Evolutionary conservation across 2,329 filamentous ascomycete genomes (phyloP).

Genomic region (Colletotrichum gloeosporioides): DNA sequence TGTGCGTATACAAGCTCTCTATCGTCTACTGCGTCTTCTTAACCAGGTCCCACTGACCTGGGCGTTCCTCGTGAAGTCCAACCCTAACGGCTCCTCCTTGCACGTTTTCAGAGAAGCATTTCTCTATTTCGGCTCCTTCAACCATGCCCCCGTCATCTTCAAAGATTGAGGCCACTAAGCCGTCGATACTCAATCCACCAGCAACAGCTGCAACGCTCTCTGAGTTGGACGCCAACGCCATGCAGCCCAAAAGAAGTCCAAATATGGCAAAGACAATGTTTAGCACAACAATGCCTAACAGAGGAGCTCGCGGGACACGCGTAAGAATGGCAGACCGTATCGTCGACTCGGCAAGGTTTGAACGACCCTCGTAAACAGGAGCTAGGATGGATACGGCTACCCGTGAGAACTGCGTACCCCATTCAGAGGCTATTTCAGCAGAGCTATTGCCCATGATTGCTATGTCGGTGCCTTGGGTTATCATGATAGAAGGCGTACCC

Average conservation of each 20-base stretch:
- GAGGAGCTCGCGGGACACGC: not conserved
- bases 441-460: too few species aligned
- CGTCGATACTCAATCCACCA: not conserved
- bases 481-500: too few species aligned
- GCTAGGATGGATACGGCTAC: too few species aligned
- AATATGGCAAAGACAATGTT: not conserved
- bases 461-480: too few species aligned
- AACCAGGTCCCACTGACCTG: not conserved
- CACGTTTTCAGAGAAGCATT: not conserved
- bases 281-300: not conserved
- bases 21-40: not conserved
- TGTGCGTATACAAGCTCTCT: rapidly evolving
- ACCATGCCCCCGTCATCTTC: not conserved
- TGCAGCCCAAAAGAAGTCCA: not conserved
- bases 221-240: not conserved
- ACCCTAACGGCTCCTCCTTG: rapidly evolving
- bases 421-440: too few species aligned
- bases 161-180: not conserved
- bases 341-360: too few species aligned
- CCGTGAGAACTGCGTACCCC: too few species aligned
- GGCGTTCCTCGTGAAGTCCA: not conserved
- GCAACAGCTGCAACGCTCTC: not conserved
- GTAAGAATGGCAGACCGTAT: not conserved
- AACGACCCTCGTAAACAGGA: too few species aligned
- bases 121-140: not conserved